Evolutionary conservation across 176 grass and related monocot species (phyloP).

Genomic region (Stipa capillata): DNA sequence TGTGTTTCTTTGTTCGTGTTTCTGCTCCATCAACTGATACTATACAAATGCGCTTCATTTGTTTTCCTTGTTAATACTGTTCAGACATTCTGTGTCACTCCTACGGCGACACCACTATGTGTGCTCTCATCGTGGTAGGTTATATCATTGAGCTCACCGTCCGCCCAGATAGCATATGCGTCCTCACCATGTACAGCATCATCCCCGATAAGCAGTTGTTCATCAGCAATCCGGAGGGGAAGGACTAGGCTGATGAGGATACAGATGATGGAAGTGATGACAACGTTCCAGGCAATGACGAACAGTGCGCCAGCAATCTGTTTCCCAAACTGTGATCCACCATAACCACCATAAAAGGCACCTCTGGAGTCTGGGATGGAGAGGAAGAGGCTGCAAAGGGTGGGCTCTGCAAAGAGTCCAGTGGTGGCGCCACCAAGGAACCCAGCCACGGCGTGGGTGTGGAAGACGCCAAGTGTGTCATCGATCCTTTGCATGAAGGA

Average conservation of each 20-base stretch:
- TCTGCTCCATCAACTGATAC: neutral
- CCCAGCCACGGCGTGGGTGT: slow-evolving; percentile 50
- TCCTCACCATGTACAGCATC: slow-evolving; percentile 42
- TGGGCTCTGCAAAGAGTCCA: slow-evolving; percentile 34
- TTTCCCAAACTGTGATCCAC: slow-evolving; percentile 32
- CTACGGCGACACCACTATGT: slow-evolving; percentile 4
- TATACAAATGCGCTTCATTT: neutral
- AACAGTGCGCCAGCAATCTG: slow-evolving; percentile 35
- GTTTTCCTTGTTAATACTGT: neutral
- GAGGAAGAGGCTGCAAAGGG: slow-evolving; percentile 39
- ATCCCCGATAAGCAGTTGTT: slow-evolving; percentile 33
- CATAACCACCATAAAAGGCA: slow-evolving; percentile 29
- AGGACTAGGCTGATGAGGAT: slow-evolving; percentile 22
- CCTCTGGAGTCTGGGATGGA: slow-evolving; percentile 30
- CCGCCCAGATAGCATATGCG: slow-evolving; percentile 33
- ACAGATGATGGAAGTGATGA: slow-evolving; percentile 35
- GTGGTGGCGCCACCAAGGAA: slow-evolving; percentile 34
- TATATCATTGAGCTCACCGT: slow-evolving; percentile 19
- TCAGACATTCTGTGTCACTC: slow-evolving; percentile 46
- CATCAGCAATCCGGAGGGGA: slow-evolving; percentile 36
- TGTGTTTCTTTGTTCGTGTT: neutral
- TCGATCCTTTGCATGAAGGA: slow-evolving; percentile 39
- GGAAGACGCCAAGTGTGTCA: slow-evolving; percentile 50
- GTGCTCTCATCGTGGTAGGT: slow-evolving; percentile 10
- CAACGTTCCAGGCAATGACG: slow-evolving; percentile 37